Conservation (phyloP, 2,329 filamentous ascomycete species). For the Akanthomyces uredinophilus region DNA sequence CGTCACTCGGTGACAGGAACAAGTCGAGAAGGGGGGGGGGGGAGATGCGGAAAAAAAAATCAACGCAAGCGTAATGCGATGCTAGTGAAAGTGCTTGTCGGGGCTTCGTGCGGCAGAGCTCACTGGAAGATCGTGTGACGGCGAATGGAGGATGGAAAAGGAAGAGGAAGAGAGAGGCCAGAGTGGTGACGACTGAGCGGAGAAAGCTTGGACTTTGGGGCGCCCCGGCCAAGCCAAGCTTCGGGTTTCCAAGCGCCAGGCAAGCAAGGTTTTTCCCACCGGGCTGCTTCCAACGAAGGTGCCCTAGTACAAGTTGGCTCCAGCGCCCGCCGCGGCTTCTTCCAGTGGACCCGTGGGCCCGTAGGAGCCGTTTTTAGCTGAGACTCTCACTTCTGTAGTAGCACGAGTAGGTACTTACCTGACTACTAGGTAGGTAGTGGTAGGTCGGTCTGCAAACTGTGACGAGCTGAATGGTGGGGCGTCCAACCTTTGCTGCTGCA, state of each 20-base stretch:
- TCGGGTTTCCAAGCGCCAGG: no score
- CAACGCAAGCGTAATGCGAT: background rate
- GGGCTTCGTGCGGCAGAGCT: background rate
- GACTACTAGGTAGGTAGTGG: no score
- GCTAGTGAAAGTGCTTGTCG: background rate
- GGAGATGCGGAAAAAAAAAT: background rate
- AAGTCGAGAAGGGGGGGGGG: background rate
- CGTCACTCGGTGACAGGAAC: background rate
- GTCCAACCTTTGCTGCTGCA: background rate
- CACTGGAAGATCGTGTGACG: background rate
- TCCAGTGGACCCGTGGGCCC: background rate
- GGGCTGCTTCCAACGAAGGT: no score
- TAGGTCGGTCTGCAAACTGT: no score
- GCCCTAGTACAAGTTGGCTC: no score
- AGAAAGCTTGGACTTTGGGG: background rate
- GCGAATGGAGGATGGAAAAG: background rate
- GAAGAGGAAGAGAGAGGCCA: conserved; percentile 6
- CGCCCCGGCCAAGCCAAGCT: no score
- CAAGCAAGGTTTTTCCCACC: no score
- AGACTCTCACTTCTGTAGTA: background rate
- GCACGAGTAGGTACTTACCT: no score
- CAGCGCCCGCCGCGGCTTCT: background rate
- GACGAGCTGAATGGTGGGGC: background rate
- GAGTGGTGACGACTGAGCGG: conserved; percentile 8
- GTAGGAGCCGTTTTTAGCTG: background rate